A percentile compares a stretch with the other conserved stretches of the same genome.
Conservation (phyloP, 768 basidiomycete genomes). For the Mycena galopus region DNA sequence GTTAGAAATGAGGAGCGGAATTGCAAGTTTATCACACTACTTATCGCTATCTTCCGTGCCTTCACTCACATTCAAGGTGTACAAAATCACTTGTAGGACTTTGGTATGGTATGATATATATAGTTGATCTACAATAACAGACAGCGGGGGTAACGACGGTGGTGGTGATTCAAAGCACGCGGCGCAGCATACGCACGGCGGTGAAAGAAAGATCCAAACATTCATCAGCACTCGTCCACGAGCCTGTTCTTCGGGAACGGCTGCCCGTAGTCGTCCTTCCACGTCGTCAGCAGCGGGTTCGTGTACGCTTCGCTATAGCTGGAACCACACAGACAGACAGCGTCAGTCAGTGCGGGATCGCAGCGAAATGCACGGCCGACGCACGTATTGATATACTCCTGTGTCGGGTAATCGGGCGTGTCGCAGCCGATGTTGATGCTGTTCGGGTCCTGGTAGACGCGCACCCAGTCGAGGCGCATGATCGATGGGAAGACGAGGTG, state of each 20-base stretch:
- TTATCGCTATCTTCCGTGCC: too few relatives aligned
- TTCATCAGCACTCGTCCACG: slow-evolving; percentile 59
- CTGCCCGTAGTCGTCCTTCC: slow-evolving; percentile 59
- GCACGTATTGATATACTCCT: slow-evolving; percentile 79
- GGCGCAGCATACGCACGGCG: too few relatives aligned
- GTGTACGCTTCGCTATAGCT: slow-evolving; percentile 39
- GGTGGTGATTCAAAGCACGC: too few relatives aligned
- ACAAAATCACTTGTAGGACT: too few relatives aligned
- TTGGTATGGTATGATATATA: too few relatives aligned
- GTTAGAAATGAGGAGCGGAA: too few relatives aligned
- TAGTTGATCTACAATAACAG: too few relatives aligned
- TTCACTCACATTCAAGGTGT: too few relatives aligned
- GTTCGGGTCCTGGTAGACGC: slow-evolving; percentile 75
- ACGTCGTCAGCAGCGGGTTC: slow-evolving; percentile 55
- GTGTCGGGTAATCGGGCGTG: slow-evolving; percentile 80
- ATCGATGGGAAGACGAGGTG: slow-evolving; percentile 66
- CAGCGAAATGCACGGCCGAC: slow-evolving; percentile 37
- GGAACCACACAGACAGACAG: not conserved
- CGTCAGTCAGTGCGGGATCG: not conserved
- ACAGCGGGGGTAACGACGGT: too few relatives aligned
- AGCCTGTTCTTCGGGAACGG: slow-evolving; percentile 64
- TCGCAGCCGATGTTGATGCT: slow-evolving; percentile 74
- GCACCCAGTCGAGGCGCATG: slow-evolving; percentile 86
- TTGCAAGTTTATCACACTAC: too few relatives aligned
- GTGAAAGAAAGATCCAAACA: too few relatives aligned